These are phyloP conservation scores for Penicillium capsulatum DNA, from an alignment of 2,329 filamentous ascomycete genomes.

Conservation along the genomic window DNA sequence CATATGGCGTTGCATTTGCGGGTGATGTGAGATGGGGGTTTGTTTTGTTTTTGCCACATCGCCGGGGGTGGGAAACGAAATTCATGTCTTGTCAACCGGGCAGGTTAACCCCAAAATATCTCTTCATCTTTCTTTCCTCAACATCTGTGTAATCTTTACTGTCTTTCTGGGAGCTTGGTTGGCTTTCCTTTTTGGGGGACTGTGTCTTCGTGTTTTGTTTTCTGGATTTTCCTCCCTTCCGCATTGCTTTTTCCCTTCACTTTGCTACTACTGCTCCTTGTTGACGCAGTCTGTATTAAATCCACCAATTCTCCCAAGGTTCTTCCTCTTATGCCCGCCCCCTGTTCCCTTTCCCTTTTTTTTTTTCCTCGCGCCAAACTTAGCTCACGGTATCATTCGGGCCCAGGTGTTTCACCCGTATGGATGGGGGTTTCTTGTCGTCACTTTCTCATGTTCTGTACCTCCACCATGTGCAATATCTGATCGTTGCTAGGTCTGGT, in stretches of 20 bases:
- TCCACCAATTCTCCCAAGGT: conserved; percentile 29
- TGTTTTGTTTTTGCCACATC: conserved; percentile 14
- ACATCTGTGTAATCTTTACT: conserved; percentile 42
- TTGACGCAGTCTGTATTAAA: conserved; percentile 33
- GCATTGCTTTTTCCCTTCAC: conserved; percentile 17
- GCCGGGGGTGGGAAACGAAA: conserved; percentile 3
- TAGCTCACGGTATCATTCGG: conserved; percentile 22
- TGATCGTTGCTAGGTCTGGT: conserved; percentile 20
- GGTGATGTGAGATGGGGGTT: conserved; percentile 22
- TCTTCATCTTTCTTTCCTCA: conserved; percentile 28
- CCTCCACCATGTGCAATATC: conserved; percentile 17
- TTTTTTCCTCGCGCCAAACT: conserved; percentile 14
- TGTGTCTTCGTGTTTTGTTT: conserved; percentile 12
- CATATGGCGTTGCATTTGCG: conserved; percentile 29
- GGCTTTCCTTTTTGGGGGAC: conserved; percentile 26
- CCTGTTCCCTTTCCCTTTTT: conserved; percentile 18
- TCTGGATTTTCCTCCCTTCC: conserved; percentile 16
- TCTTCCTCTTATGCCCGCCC: conserved; percentile 4
- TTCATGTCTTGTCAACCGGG: conserved; percentile 10
- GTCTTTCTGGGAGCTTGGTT: conserved; percentile 37
- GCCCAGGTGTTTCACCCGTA: conserved; percentile 20
- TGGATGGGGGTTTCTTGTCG: conserved; percentile 17
- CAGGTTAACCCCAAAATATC: conserved; percentile 20
- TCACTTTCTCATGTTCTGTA: conserved; percentile 19
- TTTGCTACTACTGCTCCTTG: conserved; percentile 29